These are phyloP conservation scores for Venturia oleaginea DNA, from an alignment of 2,329 filamentous ascomycete genomes.

Conservation along the genomic window DNA sequence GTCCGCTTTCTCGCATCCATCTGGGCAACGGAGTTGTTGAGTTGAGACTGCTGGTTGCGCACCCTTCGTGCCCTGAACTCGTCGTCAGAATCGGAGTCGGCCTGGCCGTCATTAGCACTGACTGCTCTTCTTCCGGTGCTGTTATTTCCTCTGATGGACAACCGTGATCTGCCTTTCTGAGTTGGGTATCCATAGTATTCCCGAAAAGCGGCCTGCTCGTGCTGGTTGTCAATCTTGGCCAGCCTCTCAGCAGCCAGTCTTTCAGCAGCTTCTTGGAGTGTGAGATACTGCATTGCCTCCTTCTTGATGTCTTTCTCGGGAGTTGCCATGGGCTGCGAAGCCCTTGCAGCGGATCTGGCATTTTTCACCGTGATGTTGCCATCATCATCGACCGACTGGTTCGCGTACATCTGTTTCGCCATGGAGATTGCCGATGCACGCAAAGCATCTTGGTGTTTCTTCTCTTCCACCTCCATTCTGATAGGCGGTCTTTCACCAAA, in stretches of 20 bases:
- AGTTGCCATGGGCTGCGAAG: slow-evolving; percentile 24
- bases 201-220: slow-evolving; percentile 56
- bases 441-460: slow-evolving; percentile 60
- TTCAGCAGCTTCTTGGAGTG: slow-evolving; percentile 78
- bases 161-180: slow-evolving; percentile 41
- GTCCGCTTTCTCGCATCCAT: slow-evolving; percentile 67
- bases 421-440: slow-evolving; percentile 80
- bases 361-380: slow-evolving; percentile 30
- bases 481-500: slow-evolving; percentile 70
- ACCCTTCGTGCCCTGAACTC: slow-evolving; percentile 63
- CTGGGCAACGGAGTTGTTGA: slow-evolving; percentile 57
- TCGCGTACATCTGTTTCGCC: slow-evolving; percentile 76
- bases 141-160: slow-evolving; percentile 46
- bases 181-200: slow-evolving; percentile 63
- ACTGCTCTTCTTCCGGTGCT: slow-evolving; percentile 42
- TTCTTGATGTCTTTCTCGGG: slow-evolving; percentile 41
- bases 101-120: slow-evolving; percentile 54
- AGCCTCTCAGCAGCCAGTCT: slow-evolving; percentile 77
- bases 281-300: slow-evolving; percentile 44
- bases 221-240: slow-evolving; percentile 62
- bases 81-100: slow-evolving; percentile 42
- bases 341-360: slow-evolving; percentile 22
- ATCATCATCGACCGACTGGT: slow-evolving; percentile 55
- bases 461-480: slow-evolving; percentile 62
- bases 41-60: slow-evolving; percentile 67